These are phyloP conservation scores for Theobroma cacao DNA, from an alignment of 345 rosid genomes.

Conservation along the genomic window DNA sequence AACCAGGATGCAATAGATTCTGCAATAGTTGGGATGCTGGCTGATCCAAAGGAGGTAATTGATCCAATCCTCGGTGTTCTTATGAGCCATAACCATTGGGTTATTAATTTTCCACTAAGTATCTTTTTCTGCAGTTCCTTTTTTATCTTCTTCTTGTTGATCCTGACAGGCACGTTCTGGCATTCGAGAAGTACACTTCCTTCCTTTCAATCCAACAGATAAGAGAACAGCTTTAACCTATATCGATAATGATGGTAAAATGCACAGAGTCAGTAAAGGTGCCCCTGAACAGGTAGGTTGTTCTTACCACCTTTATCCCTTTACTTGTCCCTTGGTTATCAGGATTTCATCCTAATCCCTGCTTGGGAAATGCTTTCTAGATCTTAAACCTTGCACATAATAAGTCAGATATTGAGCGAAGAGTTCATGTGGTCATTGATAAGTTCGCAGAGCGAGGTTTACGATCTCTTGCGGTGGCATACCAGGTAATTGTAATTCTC, in stretches of 20 bases:
- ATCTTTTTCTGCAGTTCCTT: not conserved
- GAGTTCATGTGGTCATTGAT: slow-evolving; percentile 92
- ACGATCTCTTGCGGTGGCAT: slow-evolving; percentile 96
- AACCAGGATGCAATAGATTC: slow-evolving; percentile 98
- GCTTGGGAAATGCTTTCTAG: slow-evolving; percentile 37
- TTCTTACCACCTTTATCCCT: not conserved
- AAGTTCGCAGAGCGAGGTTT: slow-evolving; percentile 96
- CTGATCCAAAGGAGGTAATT: slow-evolving; percentile 95
- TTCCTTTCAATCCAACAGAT: slow-evolving; percentile 97
- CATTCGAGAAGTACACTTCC: slow-evolving; percentile 88
- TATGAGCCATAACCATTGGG: not conserved
- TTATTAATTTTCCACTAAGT: not conserved
- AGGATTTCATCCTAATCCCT: slow-evolving; percentile 16
- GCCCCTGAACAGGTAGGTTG: slow-evolving; percentile 94
- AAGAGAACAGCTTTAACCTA: slow-evolving; percentile 96
- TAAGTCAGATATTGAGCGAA: slow-evolving; percentile 78
- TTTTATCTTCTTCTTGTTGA: slow-evolving; percentile 1
- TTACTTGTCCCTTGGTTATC: not conserved
- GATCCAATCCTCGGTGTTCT: not conserved
- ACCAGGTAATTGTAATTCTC: slow-evolving; percentile 53
- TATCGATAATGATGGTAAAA: slow-evolving; percentile 67
- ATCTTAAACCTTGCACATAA: slow-evolving; percentile 89
- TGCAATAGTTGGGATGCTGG: slow-evolving; percentile 95
- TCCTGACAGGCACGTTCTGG: slow-evolving; percentile 88
- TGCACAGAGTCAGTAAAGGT: slow-evolving; percentile 99